Conservation (phyloP, 139 green algal genomes). For the Nannochloris sp. region DNA sequence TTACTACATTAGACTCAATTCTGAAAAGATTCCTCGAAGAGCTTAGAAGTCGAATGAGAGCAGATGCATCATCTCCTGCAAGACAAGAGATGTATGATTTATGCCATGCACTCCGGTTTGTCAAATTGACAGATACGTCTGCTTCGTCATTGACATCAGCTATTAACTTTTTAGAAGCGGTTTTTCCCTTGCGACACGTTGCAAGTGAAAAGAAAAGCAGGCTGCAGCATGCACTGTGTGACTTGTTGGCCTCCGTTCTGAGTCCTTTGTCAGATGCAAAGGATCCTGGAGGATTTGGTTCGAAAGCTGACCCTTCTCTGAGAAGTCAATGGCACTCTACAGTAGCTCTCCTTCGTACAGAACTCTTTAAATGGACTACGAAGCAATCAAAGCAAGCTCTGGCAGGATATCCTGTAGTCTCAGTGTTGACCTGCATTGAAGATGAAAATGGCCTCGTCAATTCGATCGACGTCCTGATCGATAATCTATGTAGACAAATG, state of each 20-base stretch:
- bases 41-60: slow-evolving; percentile 37
- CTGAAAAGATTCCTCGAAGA: slow-evolving; percentile 24
- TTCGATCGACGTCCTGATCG: slow-evolving; percentile 44
- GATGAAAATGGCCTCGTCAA: slow-evolving; percentile 35
- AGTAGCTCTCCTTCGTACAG: slow-evolving; percentile 35
- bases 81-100: slow-evolving; percentile 28
- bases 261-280: slow-evolving; percentile 33
- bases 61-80: slow-evolving; percentile 21
- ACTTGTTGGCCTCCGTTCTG: slow-evolving; percentile 67
- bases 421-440: slow-evolving; percentile 67
- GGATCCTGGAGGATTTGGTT: slow-evolving; percentile 19
- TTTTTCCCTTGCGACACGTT: slow-evolving; percentile 56
- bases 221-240: slow-evolving; percentile 54
- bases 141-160: slow-evolving; percentile 31
- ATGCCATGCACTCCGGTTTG: slow-evolving; percentile 29
- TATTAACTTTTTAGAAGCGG: slow-evolving; percentile 44
- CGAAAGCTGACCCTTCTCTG: slow-evolving; percentile 1
- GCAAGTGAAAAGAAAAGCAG: slow-evolving; percentile 73
- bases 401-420: slow-evolving; percentile 50
- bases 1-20: slow-evolving; percentile 22
- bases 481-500: slow-evolving; percentile 56
- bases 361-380: slow-evolving; percentile 51
- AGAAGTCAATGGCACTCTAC: slow-evolving; percentile 28
- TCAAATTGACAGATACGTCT: slow-evolving; percentile 29
- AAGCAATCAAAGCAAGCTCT: slow-evolving; percentile 67